Evolutionary conservation across 192 early-diverging fungal species (phyloP).

Genomic region (Entomortierella parvispora): DNA sequence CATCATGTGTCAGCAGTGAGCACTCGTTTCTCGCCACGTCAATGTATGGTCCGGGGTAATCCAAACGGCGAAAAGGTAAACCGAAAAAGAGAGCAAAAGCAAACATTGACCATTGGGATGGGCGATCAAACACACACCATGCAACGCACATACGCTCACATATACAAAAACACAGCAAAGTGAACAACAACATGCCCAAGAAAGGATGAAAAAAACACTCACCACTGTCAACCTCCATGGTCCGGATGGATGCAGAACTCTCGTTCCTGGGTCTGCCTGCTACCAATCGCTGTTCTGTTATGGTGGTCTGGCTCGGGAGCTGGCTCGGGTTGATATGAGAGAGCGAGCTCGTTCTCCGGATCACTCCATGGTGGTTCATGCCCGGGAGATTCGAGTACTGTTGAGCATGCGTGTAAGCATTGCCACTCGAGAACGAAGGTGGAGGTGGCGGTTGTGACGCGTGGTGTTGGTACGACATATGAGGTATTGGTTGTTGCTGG

Average conservation of each 20-base stretch:
- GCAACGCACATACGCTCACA: not conserved
- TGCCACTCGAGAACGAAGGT: constrained; percentile 9
- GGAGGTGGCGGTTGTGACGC: constrained; percentile 12
- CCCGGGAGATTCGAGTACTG: constrained; percentile 11
- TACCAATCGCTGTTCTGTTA: constrained; percentile 27
- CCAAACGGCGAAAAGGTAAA: constrained; percentile 9
- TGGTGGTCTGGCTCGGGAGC: constrained; percentile 11
- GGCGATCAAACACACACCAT: not conserved
- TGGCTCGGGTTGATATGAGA: constrained; percentile 19
- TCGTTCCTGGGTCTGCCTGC: constrained; percentile 38
- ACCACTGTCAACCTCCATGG: constrained; percentile 39
- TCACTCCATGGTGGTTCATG: constrained; percentile 24
- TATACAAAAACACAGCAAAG: not conserved
- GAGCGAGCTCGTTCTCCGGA: constrained; percentile 36
- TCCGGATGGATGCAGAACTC: constrained; percentile 33
- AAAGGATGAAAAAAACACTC: not conserved
- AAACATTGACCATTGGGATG: not conserved
- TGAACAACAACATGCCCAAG: constrained; percentile 3
- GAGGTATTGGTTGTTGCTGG: constrained; percentile 14
- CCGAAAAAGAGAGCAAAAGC: not conserved
- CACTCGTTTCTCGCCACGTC: not conserved
- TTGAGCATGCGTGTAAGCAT: constrained; percentile 8
- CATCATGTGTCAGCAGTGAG: not conserved
- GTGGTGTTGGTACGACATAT: constrained; percentile 21
- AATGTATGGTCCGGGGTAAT: constrained; percentile 1